Evolutionary conservation across 176 grass and related monocot genomes (phyloP), one percentile per base, ranked within the genome.

Genomic region (Phoenix roebelenii): DNA sequence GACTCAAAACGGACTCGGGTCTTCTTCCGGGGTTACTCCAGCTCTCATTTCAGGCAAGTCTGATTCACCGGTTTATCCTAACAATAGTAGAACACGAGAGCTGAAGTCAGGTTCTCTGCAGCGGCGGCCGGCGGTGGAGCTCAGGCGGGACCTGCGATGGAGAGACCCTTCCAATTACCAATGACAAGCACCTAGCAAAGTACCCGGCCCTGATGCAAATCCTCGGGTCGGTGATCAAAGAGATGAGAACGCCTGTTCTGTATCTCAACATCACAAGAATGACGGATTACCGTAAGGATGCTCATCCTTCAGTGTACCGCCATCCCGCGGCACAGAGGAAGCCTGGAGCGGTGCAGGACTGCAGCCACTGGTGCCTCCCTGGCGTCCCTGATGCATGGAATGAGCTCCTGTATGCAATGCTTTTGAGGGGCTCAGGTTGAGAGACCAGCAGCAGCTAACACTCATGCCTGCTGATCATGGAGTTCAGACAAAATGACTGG

Each of bases 321-420:
- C 12, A 80, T 70, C 86, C 69, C 0, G 66, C 78, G 50, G 84
- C 71, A 58, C 68, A 14, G 55, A 85, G 85, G 61, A 74, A 75
- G 3, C 70, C 80, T 16, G 75, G 74, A 53, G 20, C 23, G 4
- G 80, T 74, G 29, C 92, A 97, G 75, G 92, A 97, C 71, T 97
- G 92, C 67, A 97, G 92, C 70, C 87, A 97, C 71, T 97, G 92
- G 92, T 97, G 92, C 78, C 86, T 97, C 54, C 92, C 92, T 7
- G 87, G 92, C 25, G 84, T 97, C 9, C 92, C 92, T 0, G 92
- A 97, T 66, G 83, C 92, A 23, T 97, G 92, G 92, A 97, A 97
- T 22, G 84, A 98, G 73, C 73, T 98, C 75, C 59, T 98, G 29
- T 98, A 88, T 16, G 84, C 87, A 28, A 78, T 87, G 72, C 80